These are phyloP conservation scores for Aspergillus bridgeri DNA, from an alignment of 495 filamentous ascomycete species.

Conservation along the genomic window DNA sequence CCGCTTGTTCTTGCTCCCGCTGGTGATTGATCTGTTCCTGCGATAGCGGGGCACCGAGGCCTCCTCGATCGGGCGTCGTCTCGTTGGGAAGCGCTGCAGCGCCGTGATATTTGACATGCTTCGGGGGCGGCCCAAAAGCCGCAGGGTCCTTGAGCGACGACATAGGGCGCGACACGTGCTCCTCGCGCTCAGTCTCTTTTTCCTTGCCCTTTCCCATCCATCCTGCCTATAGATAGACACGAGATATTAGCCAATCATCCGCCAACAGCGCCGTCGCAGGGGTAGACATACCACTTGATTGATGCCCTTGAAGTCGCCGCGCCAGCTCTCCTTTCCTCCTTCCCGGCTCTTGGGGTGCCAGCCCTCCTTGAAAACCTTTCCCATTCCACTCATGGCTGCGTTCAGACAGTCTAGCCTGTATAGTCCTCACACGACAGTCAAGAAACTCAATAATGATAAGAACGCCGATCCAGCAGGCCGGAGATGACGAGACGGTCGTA, in stretches of 20 bases:
- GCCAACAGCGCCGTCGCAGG: neutral
- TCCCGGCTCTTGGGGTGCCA: conserved; percentile 59
- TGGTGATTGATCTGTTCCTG: conserved; percentile 36
- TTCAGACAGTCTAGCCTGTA: neutral
- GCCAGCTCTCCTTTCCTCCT: conserved; percentile 55
- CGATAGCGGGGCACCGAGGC: conserved; percentile 47
- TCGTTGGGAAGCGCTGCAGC: conserved; percentile 44
- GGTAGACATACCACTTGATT: conserved; percentile 50
- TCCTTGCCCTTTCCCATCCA: conserved; percentile 56
- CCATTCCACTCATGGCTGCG: conserved; percentile 47
- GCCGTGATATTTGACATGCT: conserved; percentile 56
- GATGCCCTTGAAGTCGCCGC: conserved; percentile 57
- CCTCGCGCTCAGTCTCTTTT: conserved; percentile 28
- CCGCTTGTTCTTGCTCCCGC: conserved; percentile 36
- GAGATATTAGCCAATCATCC: conserved; percentile 4
- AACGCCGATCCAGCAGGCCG: neutral
- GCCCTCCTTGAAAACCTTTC: conserved; percentile 51
- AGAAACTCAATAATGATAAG: neutral
- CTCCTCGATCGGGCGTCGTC: conserved; percentile 45
- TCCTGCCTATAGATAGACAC: conserved; percentile 32
- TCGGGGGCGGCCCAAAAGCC: conserved; percentile 84
- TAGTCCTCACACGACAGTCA: neutral
- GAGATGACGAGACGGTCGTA: neutral
- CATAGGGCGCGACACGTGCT: conserved; percentile 66
- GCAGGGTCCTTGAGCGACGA: conserved; percentile 76